phyloP scores from a whole-genome alignment of 2,329 filamentous ascomycete species.

The Fulvia fulva region DNA sequence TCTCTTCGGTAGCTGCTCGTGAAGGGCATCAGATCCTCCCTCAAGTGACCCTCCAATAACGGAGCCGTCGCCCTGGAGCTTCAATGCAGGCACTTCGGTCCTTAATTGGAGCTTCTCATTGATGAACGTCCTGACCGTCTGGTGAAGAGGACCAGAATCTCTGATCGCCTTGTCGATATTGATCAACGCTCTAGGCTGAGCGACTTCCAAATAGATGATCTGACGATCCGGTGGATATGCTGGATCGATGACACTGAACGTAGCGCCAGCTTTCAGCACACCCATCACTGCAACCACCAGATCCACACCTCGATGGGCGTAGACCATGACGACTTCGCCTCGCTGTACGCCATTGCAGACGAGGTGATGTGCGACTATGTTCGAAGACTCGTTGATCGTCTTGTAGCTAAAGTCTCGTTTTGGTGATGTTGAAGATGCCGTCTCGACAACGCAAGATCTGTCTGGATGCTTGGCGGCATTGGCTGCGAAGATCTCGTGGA shows the following conservation, averaged over 20 bases:
- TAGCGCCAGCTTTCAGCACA: constrained; percentile 54
- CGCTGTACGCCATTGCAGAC: constrained; percentile 66
- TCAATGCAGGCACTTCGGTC: constrained; percentile 69
- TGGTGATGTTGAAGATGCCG: constrained; percentile 46
- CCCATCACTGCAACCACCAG: constrained; percentile 79
- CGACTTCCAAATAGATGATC: constrained; percentile 77
- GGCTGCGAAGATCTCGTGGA: constrained; percentile 64
- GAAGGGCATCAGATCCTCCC: constrained; percentile 63
- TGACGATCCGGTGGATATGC: constrained; percentile 77
- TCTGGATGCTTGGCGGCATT: constrained; percentile 68
- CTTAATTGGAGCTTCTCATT: constrained; percentile 67
- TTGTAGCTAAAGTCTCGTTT: constrained; percentile 66
- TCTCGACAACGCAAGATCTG: constrained; percentile 65
- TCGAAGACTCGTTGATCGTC: constrained; percentile 82
- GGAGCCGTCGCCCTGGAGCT: constrained; percentile 65
- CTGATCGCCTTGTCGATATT: constrained; percentile 67
- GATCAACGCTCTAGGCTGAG: constrained; percentile 68
- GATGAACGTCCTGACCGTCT: constrained; percentile 64
- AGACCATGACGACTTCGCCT: constrained; percentile 93
- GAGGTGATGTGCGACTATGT: constrained; percentile 74
- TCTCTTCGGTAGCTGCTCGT: constrained; percentile 50
- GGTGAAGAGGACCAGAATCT: constrained; percentile 61
- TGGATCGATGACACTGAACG: constrained; percentile 69
- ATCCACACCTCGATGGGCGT: constrained; percentile 76
- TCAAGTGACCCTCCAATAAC: constrained; percentile 65